A percentile compares a stretch with the other conserved stretches of the same genome.
phyloP scores from a whole-genome alignment of 2,329 filamentous ascomycete genomes.

The Apiospora arundinis region DNA sequence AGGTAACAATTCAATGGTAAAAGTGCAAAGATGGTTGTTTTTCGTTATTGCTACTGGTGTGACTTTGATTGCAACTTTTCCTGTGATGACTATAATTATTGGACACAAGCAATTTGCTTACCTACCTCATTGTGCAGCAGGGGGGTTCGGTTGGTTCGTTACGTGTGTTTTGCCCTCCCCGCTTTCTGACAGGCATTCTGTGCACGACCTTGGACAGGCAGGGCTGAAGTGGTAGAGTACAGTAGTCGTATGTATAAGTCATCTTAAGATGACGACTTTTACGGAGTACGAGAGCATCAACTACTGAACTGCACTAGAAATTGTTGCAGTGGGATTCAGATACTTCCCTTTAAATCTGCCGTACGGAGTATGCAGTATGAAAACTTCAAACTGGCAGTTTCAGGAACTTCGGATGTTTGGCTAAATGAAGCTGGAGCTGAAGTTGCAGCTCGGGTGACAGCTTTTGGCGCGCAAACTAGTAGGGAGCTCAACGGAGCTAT shows the following conservation, averaged over 20 bases:
- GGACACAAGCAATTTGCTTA: background rate
- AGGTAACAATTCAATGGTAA: too few species aligned
- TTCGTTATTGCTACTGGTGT: background rate
- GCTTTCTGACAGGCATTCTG: constrained; percentile 5
- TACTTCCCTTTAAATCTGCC: background rate
- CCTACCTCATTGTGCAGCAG: background rate
- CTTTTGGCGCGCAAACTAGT: background rate
- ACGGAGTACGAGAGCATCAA: background rate
- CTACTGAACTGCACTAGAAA: background rate
- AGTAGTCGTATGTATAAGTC: too few species aligned
- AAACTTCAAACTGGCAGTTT: background rate
- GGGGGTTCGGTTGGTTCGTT: background rate
- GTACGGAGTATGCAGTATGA: too few species aligned
- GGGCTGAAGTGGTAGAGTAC: background rate
- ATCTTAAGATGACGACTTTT: background rate
- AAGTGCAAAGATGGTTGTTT: background rate
- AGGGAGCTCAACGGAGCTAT: background rate
- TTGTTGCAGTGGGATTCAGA: too few species aligned
- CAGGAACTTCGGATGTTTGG: background rate
- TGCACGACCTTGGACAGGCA: background rate
- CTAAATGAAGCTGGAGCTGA: background rate
- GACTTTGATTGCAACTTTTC: background rate
- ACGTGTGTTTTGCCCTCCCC: background rate
- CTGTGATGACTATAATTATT: constrained; percentile 4
- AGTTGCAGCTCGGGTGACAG: background rate